phyloP scores from a whole-genome alignment of 768 basidiomycete genomes.

The Dentipellis fragilis region DNA sequence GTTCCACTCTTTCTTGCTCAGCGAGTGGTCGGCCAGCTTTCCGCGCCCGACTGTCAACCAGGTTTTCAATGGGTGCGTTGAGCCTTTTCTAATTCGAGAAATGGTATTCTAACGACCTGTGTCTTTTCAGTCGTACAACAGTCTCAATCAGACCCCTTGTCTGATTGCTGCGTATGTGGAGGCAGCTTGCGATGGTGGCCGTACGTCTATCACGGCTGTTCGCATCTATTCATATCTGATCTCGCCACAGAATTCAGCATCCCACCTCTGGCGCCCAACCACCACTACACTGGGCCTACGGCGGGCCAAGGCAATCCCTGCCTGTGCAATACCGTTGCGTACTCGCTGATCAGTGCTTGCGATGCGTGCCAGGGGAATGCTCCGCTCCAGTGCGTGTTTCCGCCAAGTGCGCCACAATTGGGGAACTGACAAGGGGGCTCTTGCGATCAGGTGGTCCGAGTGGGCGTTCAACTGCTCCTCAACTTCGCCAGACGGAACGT shows the following conservation, averaged over 20 bases:
- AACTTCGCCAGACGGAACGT: conserved; percentile 1
- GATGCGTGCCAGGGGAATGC: conserved; percentile 14
- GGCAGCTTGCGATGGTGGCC: conserved; percentile 1
- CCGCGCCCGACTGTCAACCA: background rate
- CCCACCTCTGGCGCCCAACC: background rate
- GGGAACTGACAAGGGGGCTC: background rate
- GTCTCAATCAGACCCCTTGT: conserved; percentile 7
- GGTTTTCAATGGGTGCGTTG: conserved; percentile 8
- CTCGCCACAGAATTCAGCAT: background rate
- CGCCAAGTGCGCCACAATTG: background rate
- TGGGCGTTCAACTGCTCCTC: conserved; percentile 8
- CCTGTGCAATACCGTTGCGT: conserved; percentile 18
- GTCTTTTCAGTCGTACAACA: conserved; percentile 4
- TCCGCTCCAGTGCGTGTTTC: conserved; percentile 7
- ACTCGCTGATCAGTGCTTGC: conserved; percentile 19
- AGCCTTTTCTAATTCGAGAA: background rate
- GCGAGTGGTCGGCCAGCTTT: background rate
- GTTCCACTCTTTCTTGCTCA: background rate
- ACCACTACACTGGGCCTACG: conserved; percentile 5
- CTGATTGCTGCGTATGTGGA: conserved; percentile 1
- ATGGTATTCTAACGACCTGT: background rate
- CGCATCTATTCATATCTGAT: background rate
- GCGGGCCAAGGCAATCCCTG: conserved; percentile 6
- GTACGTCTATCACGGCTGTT: background rate
- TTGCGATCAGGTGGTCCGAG: conserved; percentile 4